Evolutionary conservation across 2,329 filamentous ascomycete species (phyloP).

Genomic region (Trichophyton simii): DNA sequence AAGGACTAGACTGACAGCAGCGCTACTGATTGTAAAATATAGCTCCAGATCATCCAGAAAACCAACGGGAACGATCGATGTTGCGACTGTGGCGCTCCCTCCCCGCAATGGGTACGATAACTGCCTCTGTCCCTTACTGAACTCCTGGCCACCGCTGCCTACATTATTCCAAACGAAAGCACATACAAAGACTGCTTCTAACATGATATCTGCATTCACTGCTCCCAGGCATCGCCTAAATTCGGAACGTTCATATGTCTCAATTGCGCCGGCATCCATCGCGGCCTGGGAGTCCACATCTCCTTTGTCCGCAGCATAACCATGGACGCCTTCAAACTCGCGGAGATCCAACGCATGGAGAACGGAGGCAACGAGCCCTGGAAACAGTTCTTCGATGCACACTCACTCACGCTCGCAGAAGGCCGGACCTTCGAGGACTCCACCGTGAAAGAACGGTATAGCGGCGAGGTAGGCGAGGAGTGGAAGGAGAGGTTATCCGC

Average conservation of each 20-base stretch:
- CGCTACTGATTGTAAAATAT: constrained; percentile 11
- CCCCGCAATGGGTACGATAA: constrained; percentile 79
- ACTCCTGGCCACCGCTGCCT: neutral
- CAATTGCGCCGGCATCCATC: constrained; percentile 86
- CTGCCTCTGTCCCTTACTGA: constrained; percentile 6
- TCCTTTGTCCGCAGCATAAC: constrained; percentile 95
- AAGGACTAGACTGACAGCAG: neutral
- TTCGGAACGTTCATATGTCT: constrained; percentile 99
- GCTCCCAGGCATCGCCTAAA: constrained; percentile 61
- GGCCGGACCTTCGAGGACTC: constrained; percentile 70
- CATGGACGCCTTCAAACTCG: constrained; percentile 95
- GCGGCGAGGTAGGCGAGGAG: constrained; percentile 81
- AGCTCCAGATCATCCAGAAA: constrained; percentile 88
- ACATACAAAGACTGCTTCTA: neutral
- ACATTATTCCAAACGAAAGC: too few species aligned
- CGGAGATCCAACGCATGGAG: constrained; percentile 88
- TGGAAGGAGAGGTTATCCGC: constrained; percentile 83
- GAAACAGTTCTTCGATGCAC: constrained; percentile 72
- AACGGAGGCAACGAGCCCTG: constrained; percentile 80
- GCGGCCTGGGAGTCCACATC: constrained; percentile 91
- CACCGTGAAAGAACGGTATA: constrained; percentile 81
- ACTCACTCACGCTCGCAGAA: constrained; percentile 52
- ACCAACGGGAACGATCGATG: constrained; percentile 78
- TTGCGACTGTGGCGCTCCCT: constrained; percentile 90
- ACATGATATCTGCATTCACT: constrained; percentile 2